Base-by-base conservation (phyloP, 2,329 filamentous ascomycete species). In the Cladosporium cucumerinum region DNA sequence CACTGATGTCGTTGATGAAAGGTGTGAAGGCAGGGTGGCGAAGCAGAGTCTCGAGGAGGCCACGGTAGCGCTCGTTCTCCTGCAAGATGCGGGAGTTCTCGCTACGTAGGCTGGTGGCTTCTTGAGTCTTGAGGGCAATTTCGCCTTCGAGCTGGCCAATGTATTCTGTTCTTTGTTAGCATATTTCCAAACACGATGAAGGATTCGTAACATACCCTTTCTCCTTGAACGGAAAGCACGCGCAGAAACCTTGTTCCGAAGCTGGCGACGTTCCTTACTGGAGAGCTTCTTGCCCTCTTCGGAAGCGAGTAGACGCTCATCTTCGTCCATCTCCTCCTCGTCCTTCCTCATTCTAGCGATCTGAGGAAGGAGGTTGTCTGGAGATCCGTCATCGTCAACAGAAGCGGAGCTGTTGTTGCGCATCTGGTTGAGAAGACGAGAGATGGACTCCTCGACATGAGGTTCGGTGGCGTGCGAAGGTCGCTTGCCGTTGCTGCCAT, bases 221-320 rank as follows among this genome's bases (percentile, higher is more conserved):
- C 95, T 90, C 72, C 95, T 86, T n/a, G 93, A 97, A 64, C 95
- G 90, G 87, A 99, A 99, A 60, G 94, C 94, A 71, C 95, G 92
- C 68, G 95, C 95, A 49, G 95, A 99, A 5, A 99, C 95, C 81
- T 99, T 99, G 86, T 99, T 99, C 69, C 95, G 88, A n/a, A 99
- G 85, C 79, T 98, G 95, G 70, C 95, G 89, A 66, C 95, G 89
- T 80, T 98, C 93, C 82, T 98, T 98, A 83, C 92, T 96, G 79
- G 89, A 95, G n/a, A 99, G 86, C 83, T 97, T 97, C 88, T 99
- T 99, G 73, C 94, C 95, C 80, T 97, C 94, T 74, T 99, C 95
- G 67, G 93, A 97, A n/a, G 92, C 92, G 57, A 97, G 84, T 11
- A 97, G 84, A 70, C 92, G 86, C 83, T 98, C 95, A 72, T 98